phyloP scores from a whole-genome alignment of 2,329 filamentous ascomycete species.

The Lachnellula willkommii region DNA sequence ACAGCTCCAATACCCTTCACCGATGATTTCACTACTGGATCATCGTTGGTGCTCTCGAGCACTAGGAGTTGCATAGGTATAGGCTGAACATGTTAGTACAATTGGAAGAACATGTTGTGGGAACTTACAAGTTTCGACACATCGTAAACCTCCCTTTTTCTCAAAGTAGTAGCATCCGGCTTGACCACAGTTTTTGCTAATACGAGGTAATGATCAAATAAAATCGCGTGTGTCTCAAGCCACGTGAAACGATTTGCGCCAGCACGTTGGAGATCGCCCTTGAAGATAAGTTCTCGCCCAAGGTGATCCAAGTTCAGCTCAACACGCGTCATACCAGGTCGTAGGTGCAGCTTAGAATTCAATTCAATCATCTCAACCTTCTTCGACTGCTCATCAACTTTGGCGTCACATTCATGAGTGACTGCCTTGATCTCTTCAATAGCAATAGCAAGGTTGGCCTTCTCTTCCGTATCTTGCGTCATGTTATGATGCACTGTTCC shows the following conservation, averaged over 20 bases:
- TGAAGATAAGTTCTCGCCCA: constrained; percentile 82
- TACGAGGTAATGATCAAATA: constrained; percentile 96
- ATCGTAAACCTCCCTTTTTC: constrained; percentile 79
- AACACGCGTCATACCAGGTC: constrained; percentile 82
- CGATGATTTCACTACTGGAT: constrained; percentile 75
- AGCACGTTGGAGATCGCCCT: constrained; percentile 84
- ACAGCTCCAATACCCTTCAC: constrained; percentile 55
- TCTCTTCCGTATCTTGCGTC: constrained; percentile 80
- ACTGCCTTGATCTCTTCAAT: constrained; percentile 89
- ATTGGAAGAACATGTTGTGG: not conserved
- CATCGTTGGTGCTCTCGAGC: constrained; percentile 86
- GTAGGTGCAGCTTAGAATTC: constrained; percentile 72
- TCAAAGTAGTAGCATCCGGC: constrained; percentile 62
- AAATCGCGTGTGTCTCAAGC: constrained; percentile 86
- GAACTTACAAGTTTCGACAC: constrained; percentile 75
- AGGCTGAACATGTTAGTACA: constrained; percentile 55
- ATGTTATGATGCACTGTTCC: constrained; percentile 81
- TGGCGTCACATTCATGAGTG: constrained; percentile 83
- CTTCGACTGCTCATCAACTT: constrained; percentile 87
- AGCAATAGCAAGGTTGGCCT: constrained; percentile 73
- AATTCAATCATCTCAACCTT: constrained; percentile 86
- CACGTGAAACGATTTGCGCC: constrained; percentile 86
- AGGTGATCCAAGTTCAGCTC: constrained; percentile 87
- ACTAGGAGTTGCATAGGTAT: constrained; percentile 96
- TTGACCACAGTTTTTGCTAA: constrained; percentile 72